Percentiles rank a stretch among this genome's conserved stretches.
Conservation (phyloP, 805 yeast genomes). For the Metschnikowia arizonensis region DNA sequence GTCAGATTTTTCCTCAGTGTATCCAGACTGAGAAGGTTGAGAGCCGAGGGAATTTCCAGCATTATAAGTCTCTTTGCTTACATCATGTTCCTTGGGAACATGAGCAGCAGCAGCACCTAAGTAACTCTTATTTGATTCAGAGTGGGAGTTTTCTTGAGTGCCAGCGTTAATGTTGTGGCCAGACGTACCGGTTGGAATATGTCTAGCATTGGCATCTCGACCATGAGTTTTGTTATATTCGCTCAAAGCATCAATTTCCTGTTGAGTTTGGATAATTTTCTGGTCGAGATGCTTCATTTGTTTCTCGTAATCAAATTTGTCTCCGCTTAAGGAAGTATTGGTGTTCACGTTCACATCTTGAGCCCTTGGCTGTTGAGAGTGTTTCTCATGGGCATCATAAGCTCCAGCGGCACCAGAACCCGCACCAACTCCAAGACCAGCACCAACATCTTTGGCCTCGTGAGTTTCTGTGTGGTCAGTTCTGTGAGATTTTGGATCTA, state of each 20-base stretch:
- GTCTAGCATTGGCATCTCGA: neutral
- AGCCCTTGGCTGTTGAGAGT: neutral
- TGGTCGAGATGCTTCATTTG: conserved; percentile 23
- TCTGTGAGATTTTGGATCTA: neutral
- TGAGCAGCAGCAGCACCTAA: conserved; percentile 20
- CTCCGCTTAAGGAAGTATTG: conserved; percentile 14
- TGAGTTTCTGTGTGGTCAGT: neutral
- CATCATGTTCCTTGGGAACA: neutral
- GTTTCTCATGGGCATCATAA: conserved; percentile 8
- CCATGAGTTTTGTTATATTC: neutral
- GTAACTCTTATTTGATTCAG: conserved; percentile 7
- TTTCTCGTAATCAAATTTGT: conserved; percentile 21
- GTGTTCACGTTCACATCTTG: conserved; percentile 5
- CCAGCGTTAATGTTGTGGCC: neutral
- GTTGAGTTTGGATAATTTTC: conserved; percentile 25
- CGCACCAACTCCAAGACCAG: neutral
- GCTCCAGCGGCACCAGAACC: neutral
- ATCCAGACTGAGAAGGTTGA: neutral
- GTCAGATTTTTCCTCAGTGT: neutral
- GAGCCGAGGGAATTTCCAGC: conserved; percentile 15
- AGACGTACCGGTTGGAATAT: neutral
- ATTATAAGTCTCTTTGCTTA: conserved; percentile 4
- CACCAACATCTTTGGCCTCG: neutral
- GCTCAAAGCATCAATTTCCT: conserved; percentile 20
- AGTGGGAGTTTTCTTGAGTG: neutral